These are phyloP conservation scores for Fusarium sp. DNA, from an alignment of 2,329 filamentous ascomycete species.

Conservation along the genomic window DNA sequence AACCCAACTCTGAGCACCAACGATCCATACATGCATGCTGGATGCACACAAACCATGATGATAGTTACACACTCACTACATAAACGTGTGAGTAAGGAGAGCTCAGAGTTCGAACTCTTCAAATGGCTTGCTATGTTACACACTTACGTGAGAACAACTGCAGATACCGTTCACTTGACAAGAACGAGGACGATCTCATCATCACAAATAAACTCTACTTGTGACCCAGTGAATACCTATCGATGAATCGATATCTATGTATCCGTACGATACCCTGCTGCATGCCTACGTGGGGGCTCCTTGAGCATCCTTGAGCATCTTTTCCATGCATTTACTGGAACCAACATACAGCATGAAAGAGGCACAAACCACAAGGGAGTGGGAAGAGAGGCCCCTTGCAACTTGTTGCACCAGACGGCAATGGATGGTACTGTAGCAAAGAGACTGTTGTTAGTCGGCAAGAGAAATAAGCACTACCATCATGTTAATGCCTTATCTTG, in stretches of 20 bases:
- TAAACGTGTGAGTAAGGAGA: neutral
- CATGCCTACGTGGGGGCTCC: neutral
- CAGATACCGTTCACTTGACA: constrained; percentile 2
- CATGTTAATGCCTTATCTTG: constrained; percentile 13
- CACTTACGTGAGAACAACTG: neutral
- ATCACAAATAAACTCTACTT: neutral
- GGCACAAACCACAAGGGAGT: neutral
- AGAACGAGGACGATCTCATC: neutral
- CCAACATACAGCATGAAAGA: neutral
- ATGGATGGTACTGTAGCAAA: too few species aligned
- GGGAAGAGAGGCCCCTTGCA: neutral
- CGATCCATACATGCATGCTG: constrained; percentile 9
- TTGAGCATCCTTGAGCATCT: neutral
- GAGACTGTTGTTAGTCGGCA: neutral
- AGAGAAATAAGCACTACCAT: neutral
- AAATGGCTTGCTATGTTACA: neutral
- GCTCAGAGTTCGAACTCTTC: neutral
- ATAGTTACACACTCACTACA: neutral
- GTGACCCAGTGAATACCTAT: neutral
- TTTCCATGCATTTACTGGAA: neutral
- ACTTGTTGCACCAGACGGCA: neutral
- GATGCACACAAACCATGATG: neutral
- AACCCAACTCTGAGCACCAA: constrained; percentile 8
- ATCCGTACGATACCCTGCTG: neutral
- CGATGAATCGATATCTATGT: constrained; percentile 4